Conservation (phyloP, 306 rosid species). For the Ormosia semicastrata region DNA sequence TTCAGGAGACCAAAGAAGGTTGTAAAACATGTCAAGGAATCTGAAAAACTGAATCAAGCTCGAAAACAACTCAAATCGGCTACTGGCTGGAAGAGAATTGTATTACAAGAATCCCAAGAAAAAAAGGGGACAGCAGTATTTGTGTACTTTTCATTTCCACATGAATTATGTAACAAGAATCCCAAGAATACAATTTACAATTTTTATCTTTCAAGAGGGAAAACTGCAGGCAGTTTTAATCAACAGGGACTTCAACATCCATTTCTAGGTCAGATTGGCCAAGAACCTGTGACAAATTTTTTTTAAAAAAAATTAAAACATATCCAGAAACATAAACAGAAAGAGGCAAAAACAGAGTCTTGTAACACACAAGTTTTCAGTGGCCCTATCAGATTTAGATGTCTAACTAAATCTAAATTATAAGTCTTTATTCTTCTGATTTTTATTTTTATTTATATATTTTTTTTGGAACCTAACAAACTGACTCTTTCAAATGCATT, state of each 20-base stretch:
- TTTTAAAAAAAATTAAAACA: not conserved
- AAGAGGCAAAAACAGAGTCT: not conserved
- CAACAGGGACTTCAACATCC: conserved; percentile 84
- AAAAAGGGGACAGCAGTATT: conserved; percentile 6
- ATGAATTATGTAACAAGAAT: conserved; percentile 21
- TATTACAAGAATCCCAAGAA: conserved; percentile 30
- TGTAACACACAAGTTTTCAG: not conserved
- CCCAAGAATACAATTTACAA: conserved; percentile 1
- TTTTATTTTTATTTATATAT: not conserved
- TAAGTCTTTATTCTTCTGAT: not conserved
- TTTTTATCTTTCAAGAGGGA: conserved; percentile 13
- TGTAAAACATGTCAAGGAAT: conserved; percentile 7
- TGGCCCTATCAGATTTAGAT: not conserved
- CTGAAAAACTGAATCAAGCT: not conserved
- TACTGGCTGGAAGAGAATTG: conserved; percentile 24
- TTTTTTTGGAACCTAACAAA: not conserved
- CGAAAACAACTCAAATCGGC: not conserved
- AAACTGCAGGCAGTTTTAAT: conserved; percentile 35
- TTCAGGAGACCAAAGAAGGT: not conserved
- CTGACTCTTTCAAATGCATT: conserved; percentile 5
- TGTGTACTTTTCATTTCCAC: conserved; percentile 30
- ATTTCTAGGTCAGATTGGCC: conserved; percentile 59
- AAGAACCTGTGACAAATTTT: conserved; percentile 56
- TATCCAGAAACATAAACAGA: not conserved
- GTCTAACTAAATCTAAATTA: not conserved